Percentiles rank a stretch among this genome's conserved stretches.
These are phyloP conservation scores for Macrocybe gigantea DNA, from an alignment of 768 basidiomycete species.

Conservation along the genomic window DNA sequence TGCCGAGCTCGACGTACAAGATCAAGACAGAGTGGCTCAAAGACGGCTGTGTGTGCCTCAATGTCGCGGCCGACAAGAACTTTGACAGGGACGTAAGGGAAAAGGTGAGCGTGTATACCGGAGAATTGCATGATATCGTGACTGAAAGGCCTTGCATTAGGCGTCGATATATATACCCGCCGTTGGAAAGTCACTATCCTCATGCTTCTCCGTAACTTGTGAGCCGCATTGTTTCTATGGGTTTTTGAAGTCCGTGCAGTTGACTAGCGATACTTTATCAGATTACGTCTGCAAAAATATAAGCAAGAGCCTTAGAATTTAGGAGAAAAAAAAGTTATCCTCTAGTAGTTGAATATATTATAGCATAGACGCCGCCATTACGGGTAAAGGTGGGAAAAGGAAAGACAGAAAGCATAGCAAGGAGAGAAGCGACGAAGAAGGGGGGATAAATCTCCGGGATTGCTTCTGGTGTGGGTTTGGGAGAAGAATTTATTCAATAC, in stretches of 20 bases:
- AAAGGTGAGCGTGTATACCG: conserved; percentile 48
- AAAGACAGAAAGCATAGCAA: no score
- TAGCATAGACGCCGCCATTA: conserved; percentile 7
- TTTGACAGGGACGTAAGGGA: conserved; percentile 91
- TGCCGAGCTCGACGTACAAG: conserved; percentile 82
- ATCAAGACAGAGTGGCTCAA: conserved; percentile 86
- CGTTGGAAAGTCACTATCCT: conserved; percentile 98
- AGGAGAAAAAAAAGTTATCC: no score
- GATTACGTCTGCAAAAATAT: conserved; percentile 55
- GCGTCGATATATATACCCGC: conserved; percentile 93
- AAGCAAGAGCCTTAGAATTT: conserved; percentile 18
- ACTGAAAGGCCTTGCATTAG: conserved; percentile 28
- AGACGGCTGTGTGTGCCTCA: conserved; percentile 90
- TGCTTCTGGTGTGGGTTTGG: conserved; percentile 8
- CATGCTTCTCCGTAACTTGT: conserved; percentile 97
- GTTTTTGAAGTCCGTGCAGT: neutral
- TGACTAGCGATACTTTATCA: conserved; percentile 16
- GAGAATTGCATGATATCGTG: neutral
- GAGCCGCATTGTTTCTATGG: conserved; percentile 22
- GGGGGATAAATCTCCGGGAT: conserved; percentile 13
- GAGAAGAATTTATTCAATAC: conserved; percentile 22
- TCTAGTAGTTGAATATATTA: conserved; percentile 26
- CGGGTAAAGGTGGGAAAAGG: no score
- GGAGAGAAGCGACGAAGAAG: conserved; percentile 18
- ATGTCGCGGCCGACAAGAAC: conserved; percentile 94